Conservation (phyloP, 108 stramenopile genomes). For the Skeletonema tropicum region DNA sequence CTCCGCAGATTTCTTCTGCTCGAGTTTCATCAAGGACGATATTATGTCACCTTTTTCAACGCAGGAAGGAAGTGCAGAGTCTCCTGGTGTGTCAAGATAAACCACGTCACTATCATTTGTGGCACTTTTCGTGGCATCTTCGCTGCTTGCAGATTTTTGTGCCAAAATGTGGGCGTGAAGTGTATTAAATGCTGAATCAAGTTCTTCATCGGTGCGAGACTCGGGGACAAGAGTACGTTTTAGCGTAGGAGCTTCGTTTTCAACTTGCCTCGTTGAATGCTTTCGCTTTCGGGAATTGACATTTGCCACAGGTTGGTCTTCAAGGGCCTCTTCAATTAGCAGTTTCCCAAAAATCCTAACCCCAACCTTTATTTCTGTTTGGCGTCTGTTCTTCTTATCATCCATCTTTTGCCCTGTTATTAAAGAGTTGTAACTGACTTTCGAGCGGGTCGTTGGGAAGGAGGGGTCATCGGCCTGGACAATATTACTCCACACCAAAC, state of each 20-base stretch:
- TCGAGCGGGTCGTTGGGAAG: conserved; percentile 36
- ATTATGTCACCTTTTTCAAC: conserved; percentile 31
- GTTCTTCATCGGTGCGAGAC: conserved; percentile 34
- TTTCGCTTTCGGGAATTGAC: conserved; percentile 35
- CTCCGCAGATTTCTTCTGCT: conserved; percentile 26
- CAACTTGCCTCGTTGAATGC: conserved; percentile 40
- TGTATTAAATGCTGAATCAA: conserved; percentile 34
- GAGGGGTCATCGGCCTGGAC: conserved; percentile 37
- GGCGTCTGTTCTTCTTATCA: conserved; percentile 53
- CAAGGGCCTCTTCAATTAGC: conserved; percentile 41
- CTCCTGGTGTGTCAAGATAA: conserved; percentile 22
- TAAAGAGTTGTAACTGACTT: conserved; percentile 55
- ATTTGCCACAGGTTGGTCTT: conserved; percentile 16
- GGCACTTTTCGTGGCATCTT: not conserved
- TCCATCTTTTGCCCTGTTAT: conserved; percentile 65
- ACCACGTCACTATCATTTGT: conserved; percentile 23
- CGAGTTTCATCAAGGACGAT: conserved; percentile 38
- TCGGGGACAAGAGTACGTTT: conserved; percentile 14
- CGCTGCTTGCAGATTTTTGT: not conserved
- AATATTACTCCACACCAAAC: conserved; percentile 68
- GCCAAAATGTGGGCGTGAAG: not conserved
- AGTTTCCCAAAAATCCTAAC: conserved; percentile 62
- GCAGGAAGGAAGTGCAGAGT: not conserved
- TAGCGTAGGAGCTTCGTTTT: conserved; percentile 11
- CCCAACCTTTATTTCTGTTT: conserved; percentile 64